These are phyloP conservation scores for Vigna radiata DNA, from an alignment of 306 rosid species.

Conservation along the genomic window DNA sequence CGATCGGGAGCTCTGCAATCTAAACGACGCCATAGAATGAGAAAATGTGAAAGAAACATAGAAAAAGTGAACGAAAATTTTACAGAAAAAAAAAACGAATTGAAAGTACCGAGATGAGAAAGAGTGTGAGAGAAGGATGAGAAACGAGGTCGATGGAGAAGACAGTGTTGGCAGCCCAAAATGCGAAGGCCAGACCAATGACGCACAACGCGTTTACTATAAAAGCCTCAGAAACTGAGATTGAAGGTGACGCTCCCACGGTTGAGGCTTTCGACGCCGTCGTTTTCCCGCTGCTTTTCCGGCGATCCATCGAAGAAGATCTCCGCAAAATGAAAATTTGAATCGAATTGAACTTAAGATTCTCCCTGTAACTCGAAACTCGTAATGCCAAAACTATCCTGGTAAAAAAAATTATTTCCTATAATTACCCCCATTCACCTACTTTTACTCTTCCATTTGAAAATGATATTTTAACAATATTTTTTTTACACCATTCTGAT, in stretches of 20 bases:
- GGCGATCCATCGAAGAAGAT: slow-evolving; percentile 40
- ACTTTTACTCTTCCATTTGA: too few relatives aligned
- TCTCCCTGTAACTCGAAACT: too few relatives aligned
- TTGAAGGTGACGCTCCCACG: neutral
- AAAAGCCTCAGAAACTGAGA: slow-evolving; percentile 41
- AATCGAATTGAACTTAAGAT: neutral
- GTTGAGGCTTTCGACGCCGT: slow-evolving; percentile 15
- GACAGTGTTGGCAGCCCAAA: slow-evolving; percentile 28
- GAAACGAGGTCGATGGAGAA: slow-evolving; percentile 46
- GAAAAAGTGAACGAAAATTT: too few relatives aligned
- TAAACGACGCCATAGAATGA: slow-evolving; percentile 26
- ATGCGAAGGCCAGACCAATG: slow-evolving; percentile 38
- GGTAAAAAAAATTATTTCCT: too few relatives aligned
- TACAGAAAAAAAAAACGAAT: neutral
- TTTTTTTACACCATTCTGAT: too few relatives aligned
- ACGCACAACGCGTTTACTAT: slow-evolving; percentile 29
- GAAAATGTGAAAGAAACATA: neutral
- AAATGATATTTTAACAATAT: too few relatives aligned
- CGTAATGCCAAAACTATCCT: too few relatives aligned
- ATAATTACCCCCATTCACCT: too few relatives aligned
- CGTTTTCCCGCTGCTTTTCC: slow-evolving; percentile 27
- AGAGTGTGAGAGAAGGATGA: slow-evolving; percentile 52
- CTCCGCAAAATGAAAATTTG: neutral
- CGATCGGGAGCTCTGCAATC: slow-evolving; percentile 51
- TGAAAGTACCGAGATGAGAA: slow-evolving; percentile 51